Base-by-base conservation (phyloP, 441 rosid genomes). In the Bocquillonia castaneifolia region DNA sequence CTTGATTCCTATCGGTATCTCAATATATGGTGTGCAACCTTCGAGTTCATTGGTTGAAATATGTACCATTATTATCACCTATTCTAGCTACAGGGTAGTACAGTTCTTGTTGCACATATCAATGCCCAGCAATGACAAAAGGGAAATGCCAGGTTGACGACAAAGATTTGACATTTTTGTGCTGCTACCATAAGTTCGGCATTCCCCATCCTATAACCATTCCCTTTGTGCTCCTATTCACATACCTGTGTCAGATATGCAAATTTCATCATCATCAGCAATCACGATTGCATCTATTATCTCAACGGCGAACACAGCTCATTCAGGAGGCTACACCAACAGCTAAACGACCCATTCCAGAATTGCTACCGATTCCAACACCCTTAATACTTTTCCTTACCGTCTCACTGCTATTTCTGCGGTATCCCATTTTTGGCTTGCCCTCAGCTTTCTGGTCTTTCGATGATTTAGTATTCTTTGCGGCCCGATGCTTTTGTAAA, bases 281-380 rank as follows among this genome's bases (percentile, higher is more conserved):
- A 50, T 8, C 14, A 29, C 29, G 48, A 28, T 32, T 13, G 73
- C 48, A 17, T 26, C 31, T 52, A n/a, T n/a, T n/a, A n/a, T n/a
- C 67, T 36, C 3, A 18, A 66, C 29, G 29, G 50, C 8, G 42
- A 67, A 42, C 10, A 29, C 17, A 12, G 25, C 64, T 59, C 36
- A 40, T 22, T 86, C 70, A 83, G 51, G 84, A 84, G 40, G 83
- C 80, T 31, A 80, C 83, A 25, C 81, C 79, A 44, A 80, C 83
- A 14, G 87, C 77, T 51, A 79, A 39, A 58, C 47, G 67, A 51
- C 78, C 77, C 63, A 73, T 74, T 65, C 75, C 73, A 10, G 84
- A 54, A 47, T 51, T 72, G 66, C 74, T 59, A 59, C 77, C 54
- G 13, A 70, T 52, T 63, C 77, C 77, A 44, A 62, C 66, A 53